phyloP scores from a whole-genome alignment of 129 eudicot genomes.

The Centella asiatica region DNA sequence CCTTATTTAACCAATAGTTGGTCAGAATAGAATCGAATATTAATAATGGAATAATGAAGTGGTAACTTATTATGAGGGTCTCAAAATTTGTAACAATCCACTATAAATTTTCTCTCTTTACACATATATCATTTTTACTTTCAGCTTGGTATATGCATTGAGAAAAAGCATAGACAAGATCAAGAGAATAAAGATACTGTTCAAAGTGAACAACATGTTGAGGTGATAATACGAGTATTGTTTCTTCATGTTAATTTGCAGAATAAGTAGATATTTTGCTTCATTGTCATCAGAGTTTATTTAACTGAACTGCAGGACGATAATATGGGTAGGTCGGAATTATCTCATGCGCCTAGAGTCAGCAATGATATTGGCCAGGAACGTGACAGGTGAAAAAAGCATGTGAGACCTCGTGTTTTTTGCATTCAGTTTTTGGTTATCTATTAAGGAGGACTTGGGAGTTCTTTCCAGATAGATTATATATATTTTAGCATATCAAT shows the following conservation, averaged over 20 bases:
- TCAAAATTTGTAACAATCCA: too few relatives aligned
- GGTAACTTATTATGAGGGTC: neutral
- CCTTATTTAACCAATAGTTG: too few relatives aligned
- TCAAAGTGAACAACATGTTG: slow-evolving; percentile 21
- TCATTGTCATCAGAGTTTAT: slow-evolving; percentile 11
- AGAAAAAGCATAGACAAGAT: slow-evolving; percentile 46
- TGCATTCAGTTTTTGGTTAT: neutral
- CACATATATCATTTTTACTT: slow-evolving; percentile 7
- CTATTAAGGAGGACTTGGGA: neutral
- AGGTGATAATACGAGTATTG: slow-evolving; percentile 22
- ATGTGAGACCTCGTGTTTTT: slow-evolving; percentile 41
- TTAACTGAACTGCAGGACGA: slow-evolving; percentile 31
- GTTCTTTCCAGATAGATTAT: slow-evolving; percentile 1
- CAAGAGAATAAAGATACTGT: slow-evolving; percentile 28
- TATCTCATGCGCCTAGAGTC: slow-evolving; percentile 18
- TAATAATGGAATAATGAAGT: neutral
- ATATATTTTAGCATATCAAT: neutral
- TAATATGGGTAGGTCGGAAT: slow-evolving; percentile 16
- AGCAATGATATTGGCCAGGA: slow-evolving; percentile 21
- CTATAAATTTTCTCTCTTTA: slow-evolving; percentile 5
- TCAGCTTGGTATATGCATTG: slow-evolving; percentile 86
- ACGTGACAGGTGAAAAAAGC: slow-evolving; percentile 68
- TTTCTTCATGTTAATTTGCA: slow-evolving; percentile 10
- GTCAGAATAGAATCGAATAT: neutral
- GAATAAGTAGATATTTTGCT: neutral